Conservation (phyloP, 2,329 filamentous ascomycete species). For the Ceratocystis variospora region DNA sequence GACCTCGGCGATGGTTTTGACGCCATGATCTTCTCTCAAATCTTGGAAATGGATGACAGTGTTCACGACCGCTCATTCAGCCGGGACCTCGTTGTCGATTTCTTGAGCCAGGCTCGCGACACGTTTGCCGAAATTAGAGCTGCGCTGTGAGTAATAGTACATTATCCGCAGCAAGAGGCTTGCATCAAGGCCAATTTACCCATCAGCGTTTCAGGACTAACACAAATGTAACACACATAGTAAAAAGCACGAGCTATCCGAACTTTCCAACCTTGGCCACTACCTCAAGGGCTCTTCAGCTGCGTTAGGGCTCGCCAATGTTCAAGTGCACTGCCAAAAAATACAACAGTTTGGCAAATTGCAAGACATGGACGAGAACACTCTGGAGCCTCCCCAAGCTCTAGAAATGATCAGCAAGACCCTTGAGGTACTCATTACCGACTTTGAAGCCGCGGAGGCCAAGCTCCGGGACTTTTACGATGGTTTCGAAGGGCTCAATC, state of each 20-base stretch:
- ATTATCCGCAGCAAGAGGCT: neutral
- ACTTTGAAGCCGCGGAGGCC: conserved; percentile 60
- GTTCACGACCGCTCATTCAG: conserved; percentile 78
- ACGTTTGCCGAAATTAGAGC: conserved; percentile 78
- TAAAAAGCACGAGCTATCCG: conserved; percentile 50
- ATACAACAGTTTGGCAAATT: conserved; percentile 84
- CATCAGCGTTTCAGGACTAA: neutral
- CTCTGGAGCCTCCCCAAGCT: conserved; percentile 54
- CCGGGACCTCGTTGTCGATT: conserved; percentile 73
- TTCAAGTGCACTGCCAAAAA: conserved; percentile 88
- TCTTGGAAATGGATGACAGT: conserved; percentile 96
- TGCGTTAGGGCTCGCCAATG: conserved; percentile 77
- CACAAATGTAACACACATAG: conserved; percentile 31
- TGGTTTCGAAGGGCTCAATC: neutral
- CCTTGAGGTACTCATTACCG: conserved; percentile 56
- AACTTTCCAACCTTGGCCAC: conserved; percentile 74
- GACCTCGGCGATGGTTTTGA: conserved; percentile 66
- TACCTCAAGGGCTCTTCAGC: conserved; percentile 96
- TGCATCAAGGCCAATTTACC: neutral
- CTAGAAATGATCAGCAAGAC: conserved; percentile 57
- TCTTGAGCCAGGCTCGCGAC: conserved; percentile 78
- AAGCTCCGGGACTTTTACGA: conserved; percentile 55
- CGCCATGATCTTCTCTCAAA: conserved; percentile 71
- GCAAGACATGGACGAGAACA: conserved; percentile 61
- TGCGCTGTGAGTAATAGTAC: conserved; percentile 55